Evolutionary conservation across 2,329 filamentous ascomycete genomes (phyloP), one percentile per base, ranked within the genome.

Genomic region (Apiospora aurea): DNA sequence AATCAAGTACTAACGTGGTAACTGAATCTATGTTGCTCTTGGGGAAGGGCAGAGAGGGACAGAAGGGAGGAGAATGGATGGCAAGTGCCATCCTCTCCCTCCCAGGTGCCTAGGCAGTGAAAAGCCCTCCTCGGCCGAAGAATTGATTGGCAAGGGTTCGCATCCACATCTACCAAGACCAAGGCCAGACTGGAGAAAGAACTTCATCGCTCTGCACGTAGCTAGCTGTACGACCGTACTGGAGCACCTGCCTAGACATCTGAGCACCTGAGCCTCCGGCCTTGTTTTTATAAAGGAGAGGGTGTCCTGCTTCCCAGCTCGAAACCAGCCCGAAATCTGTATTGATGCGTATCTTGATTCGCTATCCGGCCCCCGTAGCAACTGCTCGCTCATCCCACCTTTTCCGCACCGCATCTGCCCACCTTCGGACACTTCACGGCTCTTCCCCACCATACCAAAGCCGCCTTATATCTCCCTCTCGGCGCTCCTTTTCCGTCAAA

Each of bases 401-500:
- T 41, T 64, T 24, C 34, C 57, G 57, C 57, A 64, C 21, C 34
- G 34, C 34, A 64, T 64, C 57, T 64, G 57, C 57, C 57, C 57
- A 64, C 57, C 57, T 41, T 64, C 57, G 57, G 57, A 64, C 57
- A 41, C 57, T 64, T 64, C 57, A 64, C 57, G 34, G 57, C 57
- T 64, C 57, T 64, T 41, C 57, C 57, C 57, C 57, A 41, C 57
- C 57, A 38, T 41, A 24, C 57, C 57, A 64, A 41, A 38, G 57
- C 34, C 57, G 57, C 34, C 57, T 41, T 41, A 64, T 34, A 64
- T 41, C 21, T 41, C 57, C n/a, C 34, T 64, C n/a, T 41, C 57
- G 57, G 26, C 47, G 53, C 7, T 49, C 69, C n/a, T 47, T 51
- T 29, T 71, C 74, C 24, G 75, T 74, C 73, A 79, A 75, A 21